Evolutionary conservation across 495 filamentous ascomycete species (phyloP), one percentile per base, ranked within the genome.

Genomic region (Daldinia grandis): DNA sequence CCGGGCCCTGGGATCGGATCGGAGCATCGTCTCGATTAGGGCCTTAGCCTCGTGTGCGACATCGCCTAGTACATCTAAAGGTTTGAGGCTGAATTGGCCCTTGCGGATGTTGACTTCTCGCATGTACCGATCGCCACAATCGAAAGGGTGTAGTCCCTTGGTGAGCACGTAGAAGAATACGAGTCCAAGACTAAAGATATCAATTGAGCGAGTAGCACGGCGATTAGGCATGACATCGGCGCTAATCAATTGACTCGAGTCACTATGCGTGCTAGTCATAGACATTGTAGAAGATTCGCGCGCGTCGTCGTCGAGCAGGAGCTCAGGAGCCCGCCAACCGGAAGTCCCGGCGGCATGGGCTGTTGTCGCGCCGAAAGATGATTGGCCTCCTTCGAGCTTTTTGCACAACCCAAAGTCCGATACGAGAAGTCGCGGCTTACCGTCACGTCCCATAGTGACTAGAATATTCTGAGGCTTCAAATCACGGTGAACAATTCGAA

Each of bases 341-440:
- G 92, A 91, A 1, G 95, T 99, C 24, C 95, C 95, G 33, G 93
- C 93, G 14, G 94, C 94, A 73, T 97, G 94, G 10, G 93, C 93
- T 1, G 95, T 98, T 4, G 95, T 97, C 7, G 94, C 93, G 19
- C 94, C 90, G 78, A 98, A 94, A 0, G 95, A 98, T 55, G 93
- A 97, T 73, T 94, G 93, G 50, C 96, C 94, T 61, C 92, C 93
- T 62, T 98, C 95, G n/a, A 99, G 81, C 75, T 97, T 98, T 85
- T 98, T 98, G 79, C 95, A 98, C 19, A 99, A 87, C 12, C 95
- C 95, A 78, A 99, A 99, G 79, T 98, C 95, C 1, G 96, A 98
- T 35, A 99, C 97, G 9, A 98, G 88, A 4, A 98, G 83, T 15
- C 95, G 91, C 31, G 90, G 89, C 47, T 79, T 83, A n/a, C 84